A percentile compares a stretch with the other conserved stretches of the same genome.
These are phyloP conservation scores for Fraxinus greggii DNA, from an alignment of 305 asterid genomes.

Conservation along the genomic window DNA sequence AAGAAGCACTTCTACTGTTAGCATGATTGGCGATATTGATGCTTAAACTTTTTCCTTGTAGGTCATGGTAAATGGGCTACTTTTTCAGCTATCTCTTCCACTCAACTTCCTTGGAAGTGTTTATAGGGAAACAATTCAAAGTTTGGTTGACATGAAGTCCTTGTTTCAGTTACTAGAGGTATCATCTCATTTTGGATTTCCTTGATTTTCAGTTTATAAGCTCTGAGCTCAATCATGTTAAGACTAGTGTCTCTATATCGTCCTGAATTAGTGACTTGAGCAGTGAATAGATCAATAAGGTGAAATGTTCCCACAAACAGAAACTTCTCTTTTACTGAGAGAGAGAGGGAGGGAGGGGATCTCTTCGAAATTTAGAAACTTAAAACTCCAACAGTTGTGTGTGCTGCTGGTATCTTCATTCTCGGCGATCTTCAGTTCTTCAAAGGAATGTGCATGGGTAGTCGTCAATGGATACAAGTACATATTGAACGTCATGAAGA, in stretches of 20 bases:
- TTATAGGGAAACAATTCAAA: constrained; percentile 87
- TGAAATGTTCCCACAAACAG: not conserved
- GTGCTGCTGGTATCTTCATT: not conserved
- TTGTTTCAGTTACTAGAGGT: constrained; percentile 99
- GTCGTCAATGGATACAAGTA: not conserved
- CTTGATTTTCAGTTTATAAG: not conserved
- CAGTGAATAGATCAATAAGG: not conserved
- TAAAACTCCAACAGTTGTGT: not conserved
- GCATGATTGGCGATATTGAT: constrained; percentile 9
- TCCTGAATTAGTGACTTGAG: not conserved
- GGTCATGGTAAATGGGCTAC: constrained; percentile 99
- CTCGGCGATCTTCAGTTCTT: not conserved
- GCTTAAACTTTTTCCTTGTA: constrained; percentile 28
- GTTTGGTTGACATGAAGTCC: constrained; percentile 93
- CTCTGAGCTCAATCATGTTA: not conserved
- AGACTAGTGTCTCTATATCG: not conserved
- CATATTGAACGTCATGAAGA: not conserved
- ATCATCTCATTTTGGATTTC: constrained; percentile 23
- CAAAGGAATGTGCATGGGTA: not conserved
- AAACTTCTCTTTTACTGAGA: not conserved
- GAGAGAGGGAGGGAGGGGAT: not conserved
- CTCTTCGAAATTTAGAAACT: not conserved
- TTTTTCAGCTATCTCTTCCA: constrained; percentile 96
- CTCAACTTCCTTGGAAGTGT: constrained; percentile 96
- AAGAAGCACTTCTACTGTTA: constrained; percentile 13